These are phyloP conservation scores for Saccharum hybrid DNA, from an alignment of 202 grass and related monocot genomes.

Conservation along the genomic window DNA sequence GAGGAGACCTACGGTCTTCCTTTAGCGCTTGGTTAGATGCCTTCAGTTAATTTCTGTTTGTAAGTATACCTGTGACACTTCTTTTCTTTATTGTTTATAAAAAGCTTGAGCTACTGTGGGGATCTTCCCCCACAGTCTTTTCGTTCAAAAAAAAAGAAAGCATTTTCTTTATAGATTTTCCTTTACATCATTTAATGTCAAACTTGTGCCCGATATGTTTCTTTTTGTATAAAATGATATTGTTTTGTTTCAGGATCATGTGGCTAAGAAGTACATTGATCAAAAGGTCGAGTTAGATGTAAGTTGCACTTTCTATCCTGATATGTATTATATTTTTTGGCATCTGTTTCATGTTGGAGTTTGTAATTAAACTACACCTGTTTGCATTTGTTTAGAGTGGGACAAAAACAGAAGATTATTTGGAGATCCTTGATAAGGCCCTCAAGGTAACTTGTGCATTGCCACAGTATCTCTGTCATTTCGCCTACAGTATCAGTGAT, in stretches of 20 bases:
- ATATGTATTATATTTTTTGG: conserved; percentile 20
- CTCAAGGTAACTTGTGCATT: conserved; percentile 46
- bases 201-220: not conserved
- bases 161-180: not conserved
- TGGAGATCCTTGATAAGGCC: conserved; percentile 61
- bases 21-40: too few relatives aligned
- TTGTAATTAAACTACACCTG: conserved; percentile 10
- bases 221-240: not conserved
- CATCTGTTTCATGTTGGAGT: conserved; percentile 10
- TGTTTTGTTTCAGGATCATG: conserved; percentile 58
- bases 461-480: not conserved
- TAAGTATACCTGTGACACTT: too few relatives aligned
- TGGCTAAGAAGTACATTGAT: conserved; percentile 61
- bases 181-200: not conserved
- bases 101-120: too few relatives aligned
- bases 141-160: not conserved
- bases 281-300: conserved; percentile 68
- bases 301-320: conserved; percentile 27
- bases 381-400: conserved; percentile 55
- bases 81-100: too few relatives aligned
- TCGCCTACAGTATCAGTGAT: not conserved
- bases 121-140: too few relatives aligned
- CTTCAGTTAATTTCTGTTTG: too few relatives aligned
- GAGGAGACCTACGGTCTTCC: too few relatives aligned
- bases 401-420: conserved; percentile 64